Conservation (phyloP, 257 asterid species). For the Solanum commersonii region DNA sequence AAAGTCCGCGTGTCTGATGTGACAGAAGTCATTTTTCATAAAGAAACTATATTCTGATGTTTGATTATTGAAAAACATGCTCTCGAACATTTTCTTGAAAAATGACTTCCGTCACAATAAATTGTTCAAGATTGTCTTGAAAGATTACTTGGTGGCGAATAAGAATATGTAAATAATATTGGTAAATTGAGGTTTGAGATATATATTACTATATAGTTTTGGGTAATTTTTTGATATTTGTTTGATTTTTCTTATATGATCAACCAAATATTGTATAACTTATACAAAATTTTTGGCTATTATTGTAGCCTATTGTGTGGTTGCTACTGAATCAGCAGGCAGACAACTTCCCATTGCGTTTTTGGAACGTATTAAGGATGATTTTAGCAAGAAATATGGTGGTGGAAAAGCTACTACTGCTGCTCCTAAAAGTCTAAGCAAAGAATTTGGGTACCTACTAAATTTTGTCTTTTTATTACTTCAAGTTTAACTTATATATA, state of each 20-base stretch:
- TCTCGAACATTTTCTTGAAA: not conserved
- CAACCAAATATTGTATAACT: not conserved
- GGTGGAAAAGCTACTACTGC: slow-evolving; percentile 42
- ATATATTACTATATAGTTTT: not conserved
- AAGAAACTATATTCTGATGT: not conserved
- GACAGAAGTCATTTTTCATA: not conserved
- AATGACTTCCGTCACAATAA: not conserved
- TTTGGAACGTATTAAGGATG: slow-evolving; percentile 40
- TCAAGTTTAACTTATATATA: not conserved
- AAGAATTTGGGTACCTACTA: slow-evolving; percentile 30
- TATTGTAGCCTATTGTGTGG: slow-evolving; percentile 42
- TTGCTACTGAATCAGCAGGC: slow-evolving; percentile 47
- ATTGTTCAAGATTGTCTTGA: not conserved
- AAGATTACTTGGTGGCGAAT: not conserved
- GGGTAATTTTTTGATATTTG: not conserved
- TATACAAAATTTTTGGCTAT: not conserved
- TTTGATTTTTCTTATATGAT: not conserved
- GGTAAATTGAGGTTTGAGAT: not conserved
- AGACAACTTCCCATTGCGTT: slow-evolving; percentile 39
- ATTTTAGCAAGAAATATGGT: slow-evolving; percentile 36
- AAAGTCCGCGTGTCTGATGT: too few species aligned
- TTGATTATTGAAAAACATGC: not conserved
- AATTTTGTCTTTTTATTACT: not conserved
- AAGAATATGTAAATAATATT: not conserved
- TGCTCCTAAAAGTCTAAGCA: slow-evolving; percentile 31